A percentile compares a stretch with the other conserved stretches of the same genome.
Evolutionary conservation across 805 yeast genomes (phyloP).

Genomic region (Candida maesae): DNA sequence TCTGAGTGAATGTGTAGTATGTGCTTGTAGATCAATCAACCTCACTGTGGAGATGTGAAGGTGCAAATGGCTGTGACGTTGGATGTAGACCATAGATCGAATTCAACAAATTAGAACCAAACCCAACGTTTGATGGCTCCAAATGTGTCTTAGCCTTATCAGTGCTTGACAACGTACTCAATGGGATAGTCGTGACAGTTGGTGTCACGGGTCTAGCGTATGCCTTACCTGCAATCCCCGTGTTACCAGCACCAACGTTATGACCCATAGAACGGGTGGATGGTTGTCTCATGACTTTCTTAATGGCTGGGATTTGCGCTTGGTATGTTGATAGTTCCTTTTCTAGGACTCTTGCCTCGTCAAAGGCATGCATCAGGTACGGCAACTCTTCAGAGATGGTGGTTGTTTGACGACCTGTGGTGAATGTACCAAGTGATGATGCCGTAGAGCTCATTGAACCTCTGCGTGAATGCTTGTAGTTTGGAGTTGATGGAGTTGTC

Average conservation of each 20-base stretch:
- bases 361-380: conserved; percentile 60
- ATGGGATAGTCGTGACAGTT: conserved; percentile 5
- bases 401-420: conserved; percentile 35
- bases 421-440: conserved; percentile 26
- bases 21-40: conserved; percentile 7
- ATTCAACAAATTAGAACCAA: conserved; percentile 21
- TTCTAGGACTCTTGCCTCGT: conserved; percentile 55
- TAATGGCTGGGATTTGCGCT: not conserved
- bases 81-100: conserved; percentile 27
- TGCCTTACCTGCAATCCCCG: not conserved
- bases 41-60: conserved; percentile 20
- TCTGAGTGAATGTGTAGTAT: not conserved
- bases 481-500: conserved; percentile 4
- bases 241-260: conserved; percentile 1
- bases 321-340: conserved; percentile 38
- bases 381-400: conserved; percentile 65
- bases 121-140: conserved; percentile 21
- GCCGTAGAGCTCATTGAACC: conserved; percentile 25
- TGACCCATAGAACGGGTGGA: conserved; percentile 4
- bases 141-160: conserved; percentile 14
- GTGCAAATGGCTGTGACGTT: conserved; percentile 23
- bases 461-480: conserved; percentile 15
- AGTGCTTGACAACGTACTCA: conserved; percentile 3
- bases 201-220: not conserved
- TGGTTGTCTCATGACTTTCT: conserved; percentile 1